Base-by-base conservation (phyloP, 306 rosid genomes). In the Quercus dentata region DNA sequence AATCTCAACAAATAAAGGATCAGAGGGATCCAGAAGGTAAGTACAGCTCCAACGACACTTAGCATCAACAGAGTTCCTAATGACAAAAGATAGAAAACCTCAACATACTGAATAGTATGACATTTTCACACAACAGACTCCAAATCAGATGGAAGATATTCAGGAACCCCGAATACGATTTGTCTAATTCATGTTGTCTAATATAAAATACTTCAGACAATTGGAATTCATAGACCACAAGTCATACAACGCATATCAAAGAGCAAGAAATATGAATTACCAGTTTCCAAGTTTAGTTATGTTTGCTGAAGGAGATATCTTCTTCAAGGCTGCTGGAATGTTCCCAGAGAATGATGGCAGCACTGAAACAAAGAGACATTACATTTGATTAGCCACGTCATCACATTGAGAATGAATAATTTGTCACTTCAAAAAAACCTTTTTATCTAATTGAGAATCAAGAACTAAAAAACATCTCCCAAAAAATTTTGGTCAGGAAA, bases 261-360 rank as follows among this genome's bases (percentile, higher is more conserved):
- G 46, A 79, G 67, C 61, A 74, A 79, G 64, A 38, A 65, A 72
- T 31, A 35, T 63, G 76, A 69, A 75, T 52, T 92, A 94, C 99
- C 99, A 94, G 79, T 88, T 91, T 52, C 99, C 97, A 27, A 94
- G 97, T 86, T 91, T 92, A n/a, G 92, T 90, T 85, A 94, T 94
- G 81, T 88, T 90, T 61, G 97, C 99, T 1, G 91, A 87, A 76
- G 97, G 97, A 85, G 81, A 89, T 58, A 85, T 87, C 85, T 86
- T 89, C 54, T 64, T 76, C 91, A 94, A 85, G 56, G 91, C 85
- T 62, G 87, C 95, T 54, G 97, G 99, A 75, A 92, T 94, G 82
- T 94, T 94, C 85, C 99, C 99, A 61, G 99, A 90, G 88, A 94
- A 94, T 72, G 98, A 88, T 35, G 98, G 97, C 71, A 94, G 83